These are phyloP conservation scores for Thalia dealbata DNA, from an alignment of 176 grass and related monocot genomes.

Conservation along the genomic window DNA sequence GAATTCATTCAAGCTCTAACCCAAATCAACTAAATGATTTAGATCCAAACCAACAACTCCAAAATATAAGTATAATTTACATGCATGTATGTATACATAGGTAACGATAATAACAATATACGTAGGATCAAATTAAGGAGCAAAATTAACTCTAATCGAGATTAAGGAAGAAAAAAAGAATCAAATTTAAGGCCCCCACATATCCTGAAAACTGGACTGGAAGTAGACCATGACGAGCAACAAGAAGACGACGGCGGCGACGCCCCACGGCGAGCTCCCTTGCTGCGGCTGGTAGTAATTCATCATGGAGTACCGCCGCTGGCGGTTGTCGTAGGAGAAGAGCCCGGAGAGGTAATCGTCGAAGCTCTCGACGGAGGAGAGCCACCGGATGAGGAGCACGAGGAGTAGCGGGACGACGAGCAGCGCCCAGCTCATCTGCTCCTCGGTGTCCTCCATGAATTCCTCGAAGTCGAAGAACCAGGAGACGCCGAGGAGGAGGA, in stretches of 20 bases:
- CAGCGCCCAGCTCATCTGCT: slow-evolving; percentile 60
- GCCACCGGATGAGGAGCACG: slow-evolving; percentile 71
- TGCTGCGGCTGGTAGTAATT: slow-evolving; percentile 21
- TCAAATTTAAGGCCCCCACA: slow-evolving; percentile 63
- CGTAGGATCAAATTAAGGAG: no score
- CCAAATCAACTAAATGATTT: no score
- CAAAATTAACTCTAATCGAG: neutral
- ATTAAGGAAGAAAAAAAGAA: neutral
- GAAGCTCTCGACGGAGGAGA: slow-evolving; percentile 68
- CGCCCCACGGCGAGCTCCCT: slow-evolving; percentile 69
- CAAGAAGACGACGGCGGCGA: slow-evolving; percentile 55
- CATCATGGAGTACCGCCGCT: slow-evolving; percentile 6
- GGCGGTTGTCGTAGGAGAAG: slow-evolving; percentile 30
- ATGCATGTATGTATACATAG: no score
- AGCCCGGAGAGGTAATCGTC: slow-evolving; percentile 43
- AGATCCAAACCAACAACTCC: no score
- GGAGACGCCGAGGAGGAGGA: slow-evolving; percentile 14
- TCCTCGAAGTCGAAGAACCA: slow-evolving; percentile 38
- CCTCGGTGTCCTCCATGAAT: slow-evolving; percentile 57
- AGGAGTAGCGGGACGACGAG: slow-evolving; percentile 46
- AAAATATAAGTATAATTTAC: no score
- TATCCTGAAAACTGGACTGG: slow-evolving; percentile 60
- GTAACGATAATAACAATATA: no score
- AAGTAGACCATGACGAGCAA: slow-evolving; percentile 69
- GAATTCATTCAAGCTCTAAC: no score